These are phyloP conservation scores for Haplosporangium sp. DNA, from an alignment of 371 early-diverging fungal species.

Conservation along the genomic window DNA sequence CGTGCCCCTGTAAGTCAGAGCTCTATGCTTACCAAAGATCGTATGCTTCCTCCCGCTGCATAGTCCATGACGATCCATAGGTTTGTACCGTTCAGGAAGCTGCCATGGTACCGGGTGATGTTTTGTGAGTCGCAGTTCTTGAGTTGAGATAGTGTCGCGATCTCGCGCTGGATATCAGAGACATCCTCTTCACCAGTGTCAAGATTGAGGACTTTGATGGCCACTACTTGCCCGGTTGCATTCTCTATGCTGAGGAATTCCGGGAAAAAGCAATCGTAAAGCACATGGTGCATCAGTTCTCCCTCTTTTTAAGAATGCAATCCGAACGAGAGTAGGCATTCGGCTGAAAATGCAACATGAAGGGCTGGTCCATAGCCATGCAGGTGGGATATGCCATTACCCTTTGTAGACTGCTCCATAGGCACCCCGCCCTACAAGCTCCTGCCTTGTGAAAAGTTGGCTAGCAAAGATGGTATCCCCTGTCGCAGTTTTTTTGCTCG, in stretches of 20 bases:
- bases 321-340: neutral
- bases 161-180: slow-evolving; percentile 95
- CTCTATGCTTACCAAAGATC: slow-evolving; percentile 72
- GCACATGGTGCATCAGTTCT: no score
- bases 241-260: slow-evolving; percentile 66
- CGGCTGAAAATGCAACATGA: neutral
- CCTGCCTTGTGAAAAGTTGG: slow-evolving; percentile 60
- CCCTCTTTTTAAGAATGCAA: no score
- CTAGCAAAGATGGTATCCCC: slow-evolving; percentile 56
- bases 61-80: slow-evolving; percentile 99
- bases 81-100: slow-evolving; percentile 89
- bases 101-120: slow-evolving; percentile 95
- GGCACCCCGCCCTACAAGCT: slow-evolving; percentile 73
- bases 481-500: slow-evolving; percentile 47
- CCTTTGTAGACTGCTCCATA: slow-evolving; percentile 77
- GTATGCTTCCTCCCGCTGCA: slow-evolving; percentile 94
- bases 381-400: slow-evolving; percentile 34
- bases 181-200: slow-evolving; percentile 97
- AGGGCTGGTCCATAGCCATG: neutral
- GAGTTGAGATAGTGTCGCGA: slow-evolving; percentile 87
- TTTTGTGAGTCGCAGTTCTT: slow-evolving; percentile 85
- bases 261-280: neutral
- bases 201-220: slow-evolving; percentile 96
- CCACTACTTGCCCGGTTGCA: slow-evolving; percentile 79
- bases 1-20: neutral